Evolutionary conservation across 2,329 filamentous ascomycete genomes (phyloP).

Genomic region (Paecilomyces sp.): DNA sequence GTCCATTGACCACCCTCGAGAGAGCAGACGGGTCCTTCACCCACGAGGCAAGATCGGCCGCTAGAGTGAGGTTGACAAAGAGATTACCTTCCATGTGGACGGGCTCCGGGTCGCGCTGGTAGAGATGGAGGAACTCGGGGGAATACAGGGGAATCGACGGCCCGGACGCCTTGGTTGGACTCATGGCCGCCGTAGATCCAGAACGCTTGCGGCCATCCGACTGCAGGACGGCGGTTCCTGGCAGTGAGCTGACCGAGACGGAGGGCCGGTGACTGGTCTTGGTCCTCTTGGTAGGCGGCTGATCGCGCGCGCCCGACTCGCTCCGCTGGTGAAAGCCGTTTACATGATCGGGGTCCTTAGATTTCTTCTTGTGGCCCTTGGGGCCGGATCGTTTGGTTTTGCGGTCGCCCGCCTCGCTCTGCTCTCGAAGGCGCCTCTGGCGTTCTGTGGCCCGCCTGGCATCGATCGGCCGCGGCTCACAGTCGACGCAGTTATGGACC

Average conservation of each 20-base stretch:
- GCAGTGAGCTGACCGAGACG: constrained; percentile 65
- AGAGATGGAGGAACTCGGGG: constrained; percentile 66
- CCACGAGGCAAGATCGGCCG: constrained; percentile 71
- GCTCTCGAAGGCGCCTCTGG: constrained; percentile 55
- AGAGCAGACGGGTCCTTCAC: constrained; percentile 66
- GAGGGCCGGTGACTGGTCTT: constrained; percentile 77
- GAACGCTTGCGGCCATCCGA: constrained; percentile 57
- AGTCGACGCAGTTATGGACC: constrained; percentile 84
- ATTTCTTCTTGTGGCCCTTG: constrained; percentile 84
- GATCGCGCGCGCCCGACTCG: constrained; percentile 45
- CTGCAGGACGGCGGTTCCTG: constrained; percentile 57
- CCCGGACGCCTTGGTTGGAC: constrained; percentile 61
- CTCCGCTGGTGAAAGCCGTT: constrained; percentile 60
- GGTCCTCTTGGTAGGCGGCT: constrained; percentile 64
- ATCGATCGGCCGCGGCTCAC: constrained; percentile 71
- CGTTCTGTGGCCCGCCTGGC: constrained; percentile 66
- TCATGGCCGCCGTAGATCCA: constrained; percentile 57
- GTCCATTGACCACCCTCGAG: constrained; percentile 58
- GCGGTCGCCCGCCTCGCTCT: constrained; percentile 56
- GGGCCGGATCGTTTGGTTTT: constrained; percentile 66
- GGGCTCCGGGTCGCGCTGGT: constrained; percentile 55
- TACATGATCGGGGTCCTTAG: constrained; percentile 63
- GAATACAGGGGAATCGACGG: constrained; percentile 65
- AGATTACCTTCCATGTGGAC: constrained; percentile 64
- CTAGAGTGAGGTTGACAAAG: constrained; percentile 67